These are phyloP conservation scores for Puccinia horiana DNA, from an alignment of 1,284 basidiomycete genomes.

Conservation along the genomic window DNA sequence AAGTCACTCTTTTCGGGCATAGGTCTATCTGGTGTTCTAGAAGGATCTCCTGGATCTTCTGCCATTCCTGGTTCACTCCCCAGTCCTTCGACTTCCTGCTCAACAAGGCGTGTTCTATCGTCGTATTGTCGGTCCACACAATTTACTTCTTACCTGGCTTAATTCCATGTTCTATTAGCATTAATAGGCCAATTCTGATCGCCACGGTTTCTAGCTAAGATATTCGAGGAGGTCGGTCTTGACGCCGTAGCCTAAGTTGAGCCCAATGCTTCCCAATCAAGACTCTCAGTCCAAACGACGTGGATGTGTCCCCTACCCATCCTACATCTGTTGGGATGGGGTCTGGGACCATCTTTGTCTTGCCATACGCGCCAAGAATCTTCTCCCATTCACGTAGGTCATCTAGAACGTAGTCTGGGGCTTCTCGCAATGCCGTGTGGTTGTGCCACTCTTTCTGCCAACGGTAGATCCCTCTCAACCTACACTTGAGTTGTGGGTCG, in stretches of 20 bases:
- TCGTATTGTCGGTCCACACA: no score
- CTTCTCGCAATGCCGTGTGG: neutral
- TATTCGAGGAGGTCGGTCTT: neutral
- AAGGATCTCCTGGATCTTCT: neutral
- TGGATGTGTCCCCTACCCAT: neutral
- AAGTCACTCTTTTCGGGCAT: no score
- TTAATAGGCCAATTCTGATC: neutral
- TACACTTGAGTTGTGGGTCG: neutral
- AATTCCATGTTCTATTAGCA: neutral
- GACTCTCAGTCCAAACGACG: neutral
- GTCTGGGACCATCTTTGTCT: neutral
- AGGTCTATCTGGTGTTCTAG: neutral
- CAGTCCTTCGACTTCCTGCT: neutral
- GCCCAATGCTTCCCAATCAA: neutral
- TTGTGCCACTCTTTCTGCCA: neutral
- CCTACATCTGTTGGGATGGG: neutral
- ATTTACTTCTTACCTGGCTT: neutral
- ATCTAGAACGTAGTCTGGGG: no score
- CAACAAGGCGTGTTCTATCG: neutral
- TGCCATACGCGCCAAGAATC: neutral
- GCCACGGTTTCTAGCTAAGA: neutral
- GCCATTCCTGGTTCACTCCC: neutral
- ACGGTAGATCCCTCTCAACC: neutral
- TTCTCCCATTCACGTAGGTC: no score
- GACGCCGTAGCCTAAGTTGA: neutral